Percentiles rank a stretch among this genome's conserved stretches.
phyloP scores from a whole-genome alignment of 192 early-diverging fungal genomes.

The Entomortierella parvispora region DNA sequence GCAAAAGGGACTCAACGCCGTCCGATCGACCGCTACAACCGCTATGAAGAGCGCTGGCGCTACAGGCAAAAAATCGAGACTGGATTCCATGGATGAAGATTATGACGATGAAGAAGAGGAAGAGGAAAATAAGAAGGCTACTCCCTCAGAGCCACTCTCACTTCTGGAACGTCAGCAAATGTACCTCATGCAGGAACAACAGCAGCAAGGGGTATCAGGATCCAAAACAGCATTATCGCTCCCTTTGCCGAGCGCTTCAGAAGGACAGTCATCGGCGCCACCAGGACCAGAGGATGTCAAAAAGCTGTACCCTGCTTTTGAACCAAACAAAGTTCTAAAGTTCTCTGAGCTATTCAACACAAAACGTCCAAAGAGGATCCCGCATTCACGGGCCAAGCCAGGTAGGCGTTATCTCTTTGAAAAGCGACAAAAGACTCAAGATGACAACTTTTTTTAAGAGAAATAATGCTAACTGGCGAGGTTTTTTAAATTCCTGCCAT shows the following conservation, averaged over 20 bases:
- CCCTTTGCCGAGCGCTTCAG: background rate
- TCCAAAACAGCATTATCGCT: slow-evolving; percentile 2
- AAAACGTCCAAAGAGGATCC: slow-evolving; percentile 52
- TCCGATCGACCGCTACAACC: slow-evolving; percentile 35
- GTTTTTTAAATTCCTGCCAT: too few relatives aligned
- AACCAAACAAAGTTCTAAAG: slow-evolving; percentile 64
- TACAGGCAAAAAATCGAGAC: slow-evolving; percentile 47
- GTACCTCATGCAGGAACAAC: slow-evolving; percentile 34
- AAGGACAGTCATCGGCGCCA: slow-evolving; percentile 11
- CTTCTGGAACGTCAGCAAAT: slow-evolving; percentile 22
- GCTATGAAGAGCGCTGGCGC: slow-evolving; percentile 34
- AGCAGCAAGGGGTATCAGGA: background rate
- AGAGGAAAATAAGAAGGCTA: slow-evolving; percentile 8
- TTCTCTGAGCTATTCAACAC: slow-evolving; percentile 73
- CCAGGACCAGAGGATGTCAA: slow-evolving; percentile 53
- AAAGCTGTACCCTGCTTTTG: slow-evolving; percentile 69
- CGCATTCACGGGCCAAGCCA: slow-evolving; percentile 45
- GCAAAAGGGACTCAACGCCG: slow-evolving; percentile 53
- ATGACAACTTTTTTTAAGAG: too few relatives aligned
- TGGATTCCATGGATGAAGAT: slow-evolving; percentile 68
- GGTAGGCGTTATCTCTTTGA: slow-evolving; percentile 15
- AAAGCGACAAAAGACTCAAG: too few relatives aligned
- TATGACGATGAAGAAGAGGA: slow-evolving; percentile 49
- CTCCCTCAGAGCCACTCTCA: background rate
- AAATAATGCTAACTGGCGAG: too few relatives aligned